These are phyloP conservation scores for Zygoascus ofunaensis DNA, from an alignment of 805 yeast genomes.

Conservation along the genomic window DNA sequence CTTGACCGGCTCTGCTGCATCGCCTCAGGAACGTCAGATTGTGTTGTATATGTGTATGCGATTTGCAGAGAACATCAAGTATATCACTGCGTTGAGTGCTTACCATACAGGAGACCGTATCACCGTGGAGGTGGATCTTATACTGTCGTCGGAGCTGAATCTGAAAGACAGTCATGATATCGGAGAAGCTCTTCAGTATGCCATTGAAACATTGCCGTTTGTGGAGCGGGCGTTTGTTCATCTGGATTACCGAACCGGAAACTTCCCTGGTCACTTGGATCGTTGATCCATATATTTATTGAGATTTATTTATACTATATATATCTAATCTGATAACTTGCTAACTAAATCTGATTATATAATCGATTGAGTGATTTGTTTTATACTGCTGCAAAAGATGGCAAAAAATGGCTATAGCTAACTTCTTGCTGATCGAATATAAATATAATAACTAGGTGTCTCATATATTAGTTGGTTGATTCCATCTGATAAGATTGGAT, in stretches of 20 bases:
- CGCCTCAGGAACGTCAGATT: conserved; percentile 51
- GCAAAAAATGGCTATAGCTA: no score
- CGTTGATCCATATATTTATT: no score
- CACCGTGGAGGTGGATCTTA: conserved; percentile 68
- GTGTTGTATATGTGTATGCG: conserved; percentile 58
- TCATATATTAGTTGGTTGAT: no score
- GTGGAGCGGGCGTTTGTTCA: conserved; percentile 81
- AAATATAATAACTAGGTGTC: no score
- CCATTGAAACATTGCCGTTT: conserved; percentile 65
- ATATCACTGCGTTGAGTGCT: conserved; percentile 56
- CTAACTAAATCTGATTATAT: neutral
- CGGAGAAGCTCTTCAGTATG: conserved; percentile 74
- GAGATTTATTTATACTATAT: no score
- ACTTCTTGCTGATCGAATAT: no score
- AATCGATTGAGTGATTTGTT: neutral
- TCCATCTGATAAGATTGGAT: no score
- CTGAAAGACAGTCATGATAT: conserved; percentile 69
- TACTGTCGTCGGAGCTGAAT: conserved; percentile 41
- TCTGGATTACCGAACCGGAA: conserved; percentile 42
- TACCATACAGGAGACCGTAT: conserved; percentile 73
- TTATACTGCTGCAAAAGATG: no score
- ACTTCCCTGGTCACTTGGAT: conserved; percentile 30
- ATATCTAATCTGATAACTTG: no score
- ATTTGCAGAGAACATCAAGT: conserved; percentile 57
- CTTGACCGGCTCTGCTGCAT: conserved; percentile 65